A percentile compares a stretch with the other conserved stretches of the same genome.
phyloP scores from a whole-genome alignment of 129 eudicot species.

The Solidago caesia region DNA sequence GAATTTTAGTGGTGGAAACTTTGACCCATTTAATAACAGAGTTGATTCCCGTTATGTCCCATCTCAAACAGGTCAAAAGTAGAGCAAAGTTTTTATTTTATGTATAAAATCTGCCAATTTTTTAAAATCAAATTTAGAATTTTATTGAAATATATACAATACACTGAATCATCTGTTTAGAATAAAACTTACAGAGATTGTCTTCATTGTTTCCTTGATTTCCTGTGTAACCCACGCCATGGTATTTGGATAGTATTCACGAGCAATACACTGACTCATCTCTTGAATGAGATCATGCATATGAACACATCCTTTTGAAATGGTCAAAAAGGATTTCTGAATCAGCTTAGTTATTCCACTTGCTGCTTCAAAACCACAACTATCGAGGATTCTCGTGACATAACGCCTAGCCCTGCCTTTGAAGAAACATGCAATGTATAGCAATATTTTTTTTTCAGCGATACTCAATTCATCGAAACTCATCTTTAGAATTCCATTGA shows the following conservation, averaged over 20 bases:
- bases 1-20: neutral
- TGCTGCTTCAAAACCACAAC: neutral
- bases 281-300: constrained; percentile 8
- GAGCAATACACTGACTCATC: neutral
- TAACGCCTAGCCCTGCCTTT: neutral
- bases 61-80: neutral
- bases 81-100: neutral
- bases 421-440: neutral
- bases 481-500: neutral
- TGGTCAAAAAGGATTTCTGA: neutral
- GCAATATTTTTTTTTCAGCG: neutral
- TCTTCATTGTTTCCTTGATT: neutral
- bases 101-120: no score
- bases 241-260: neutral
- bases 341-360: neutral
- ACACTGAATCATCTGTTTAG: neutral
- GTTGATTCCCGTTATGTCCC: neutral
- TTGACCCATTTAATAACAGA: neutral
- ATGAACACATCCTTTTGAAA: neutral
- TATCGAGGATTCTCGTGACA: neutral
- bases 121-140: neutral
- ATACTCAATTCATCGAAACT: neutral
- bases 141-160: neutral
- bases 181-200: neutral
- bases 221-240: neutral